These are phyloP conservation scores for Suillus occidentalis DNA, from an alignment of 768 basidiomycete species.

Conservation along the genomic window DNA sequence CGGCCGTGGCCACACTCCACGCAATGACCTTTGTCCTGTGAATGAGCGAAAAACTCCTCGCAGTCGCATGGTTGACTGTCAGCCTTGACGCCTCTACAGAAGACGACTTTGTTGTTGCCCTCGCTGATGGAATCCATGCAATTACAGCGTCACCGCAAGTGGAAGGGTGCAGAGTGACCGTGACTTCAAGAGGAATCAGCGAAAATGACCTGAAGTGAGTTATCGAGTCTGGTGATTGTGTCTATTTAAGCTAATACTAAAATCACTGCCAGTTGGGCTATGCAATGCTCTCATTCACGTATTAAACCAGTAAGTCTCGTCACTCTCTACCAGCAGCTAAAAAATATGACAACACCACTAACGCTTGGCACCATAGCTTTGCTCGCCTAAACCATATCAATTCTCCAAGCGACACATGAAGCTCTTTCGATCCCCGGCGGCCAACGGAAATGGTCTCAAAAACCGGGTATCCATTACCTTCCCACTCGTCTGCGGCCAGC, in stretches of 20 bases:
- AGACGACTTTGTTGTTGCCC: neutral
- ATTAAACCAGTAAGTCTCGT: too few species aligned
- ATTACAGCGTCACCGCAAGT: neutral
- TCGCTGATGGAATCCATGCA: neutral
- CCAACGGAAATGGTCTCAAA: conserved; percentile 14
- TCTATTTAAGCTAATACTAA: neutral
- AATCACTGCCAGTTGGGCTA: conserved; percentile 15
- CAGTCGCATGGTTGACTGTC: neutral
- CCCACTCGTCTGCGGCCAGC: conserved; percentile 20
- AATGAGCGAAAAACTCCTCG: too few species aligned
- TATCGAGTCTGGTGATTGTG: neutral
- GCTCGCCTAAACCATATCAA: conserved; percentile 14
- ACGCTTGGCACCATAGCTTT: conserved; percentile 16
- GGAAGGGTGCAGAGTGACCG: neutral
- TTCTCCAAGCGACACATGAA: conserved; percentile 8
- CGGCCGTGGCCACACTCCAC: neutral
- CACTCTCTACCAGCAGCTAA: neutral
- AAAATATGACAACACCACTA: neutral
- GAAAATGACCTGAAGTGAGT: neutral
- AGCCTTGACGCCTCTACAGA: neutral
- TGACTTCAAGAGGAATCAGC: neutral
- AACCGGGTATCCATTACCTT: conserved; percentile 6
- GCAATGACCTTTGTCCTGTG: neutral
- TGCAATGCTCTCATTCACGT: too few species aligned
- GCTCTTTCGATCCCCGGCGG: neutral